A percentile compares a stretch with the other conserved stretches of the same genome.
Evolutionary conservation across 1,139 yeast species (phyloP).

Genomic region (Tardiomyces blankii): DNA sequence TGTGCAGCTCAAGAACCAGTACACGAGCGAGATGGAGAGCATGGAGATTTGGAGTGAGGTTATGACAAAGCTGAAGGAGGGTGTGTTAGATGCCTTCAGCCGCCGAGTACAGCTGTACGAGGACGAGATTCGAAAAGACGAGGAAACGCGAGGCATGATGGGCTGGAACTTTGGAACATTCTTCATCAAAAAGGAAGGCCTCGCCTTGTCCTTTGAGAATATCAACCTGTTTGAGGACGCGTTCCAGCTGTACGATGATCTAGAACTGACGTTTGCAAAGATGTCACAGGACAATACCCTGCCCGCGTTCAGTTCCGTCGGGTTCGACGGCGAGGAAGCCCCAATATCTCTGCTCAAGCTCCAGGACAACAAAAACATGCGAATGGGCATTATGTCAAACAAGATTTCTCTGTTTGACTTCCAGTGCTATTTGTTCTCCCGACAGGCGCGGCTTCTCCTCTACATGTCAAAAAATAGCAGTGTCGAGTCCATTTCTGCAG

Average conservation of each 20-base stretch:
- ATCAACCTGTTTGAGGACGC: conserved; percentile 52
- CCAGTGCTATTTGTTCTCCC: conserved; percentile 30
- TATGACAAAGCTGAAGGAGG: conserved; percentile 36
- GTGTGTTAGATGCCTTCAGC: conserved; percentile 47
- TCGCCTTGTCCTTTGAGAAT: conserved; percentile 37
- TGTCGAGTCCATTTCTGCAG: conserved; percentile 29
- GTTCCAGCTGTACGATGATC: conserved; percentile 35
- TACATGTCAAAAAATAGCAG: conserved; percentile 21
- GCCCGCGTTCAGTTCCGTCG: conserved; percentile 1
- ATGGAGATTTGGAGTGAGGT: conserved; percentile 34
- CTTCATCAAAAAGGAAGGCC: conserved; percentile 35
- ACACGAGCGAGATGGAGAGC: conserved; percentile 24
- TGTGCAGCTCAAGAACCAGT: conserved; percentile 25
- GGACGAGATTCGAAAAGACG: conserved; percentile 27
- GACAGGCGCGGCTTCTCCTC: conserved; percentile 29
- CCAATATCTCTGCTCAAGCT: conserved; percentile 5
- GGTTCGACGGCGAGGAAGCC: not conserved
- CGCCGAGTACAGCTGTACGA: conserved; percentile 34
- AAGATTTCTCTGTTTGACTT: conserved; percentile 32
- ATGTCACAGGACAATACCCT: not conserved
- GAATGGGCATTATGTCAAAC: conserved; percentile 29
- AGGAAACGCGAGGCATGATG: conserved; percentile 22
- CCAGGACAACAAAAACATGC: conserved; percentile 13
- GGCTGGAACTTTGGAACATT: conserved; percentile 36
- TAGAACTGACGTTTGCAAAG: conserved; percentile 9